A percentile compares a stretch with the other conserved stretches of the same genome.
Conservation (phyloP, 805 yeast genomes). For the Phaffomyces opuntiae region DNA sequence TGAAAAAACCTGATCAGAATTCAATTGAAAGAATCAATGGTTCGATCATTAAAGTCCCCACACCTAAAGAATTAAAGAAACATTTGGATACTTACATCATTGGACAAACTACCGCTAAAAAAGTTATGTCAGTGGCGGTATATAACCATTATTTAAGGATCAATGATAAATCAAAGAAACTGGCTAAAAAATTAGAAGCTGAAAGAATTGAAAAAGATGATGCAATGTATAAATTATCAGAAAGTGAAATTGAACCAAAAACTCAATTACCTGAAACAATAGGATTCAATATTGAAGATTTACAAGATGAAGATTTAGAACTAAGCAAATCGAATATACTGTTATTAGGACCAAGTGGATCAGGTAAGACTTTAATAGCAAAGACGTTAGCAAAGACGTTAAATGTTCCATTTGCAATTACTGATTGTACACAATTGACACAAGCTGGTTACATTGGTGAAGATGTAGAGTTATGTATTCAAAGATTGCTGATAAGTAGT, state of each 20-base stretch:
- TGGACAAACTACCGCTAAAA: constrained; percentile 51
- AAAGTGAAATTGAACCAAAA: constrained; percentile 15
- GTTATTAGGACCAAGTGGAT: constrained; percentile 54
- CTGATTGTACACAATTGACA: constrained; percentile 55
- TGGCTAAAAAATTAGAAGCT: constrained; percentile 23
- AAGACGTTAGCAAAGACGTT: constrained; percentile 44
- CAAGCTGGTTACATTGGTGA: constrained; percentile 65
- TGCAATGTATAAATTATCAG: constrained; percentile 18
- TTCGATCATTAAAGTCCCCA: constrained; percentile 30
- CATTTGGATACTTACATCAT: constrained; percentile 45
- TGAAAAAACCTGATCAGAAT: not conserved
- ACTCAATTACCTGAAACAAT: constrained; percentile 24
- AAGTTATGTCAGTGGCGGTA: constrained; percentile 54
- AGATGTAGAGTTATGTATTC: constrained; percentile 52
- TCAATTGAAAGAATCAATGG: constrained; percentile 5
- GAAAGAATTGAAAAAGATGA: constrained; percentile 25
- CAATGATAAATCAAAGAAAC: constrained; percentile 32
- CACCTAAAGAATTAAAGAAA: constrained; percentile 39
- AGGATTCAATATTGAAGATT: constrained; percentile 17
- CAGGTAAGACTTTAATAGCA: constrained; percentile 55
- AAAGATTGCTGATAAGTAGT: constrained; percentile 42
- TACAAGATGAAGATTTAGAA: constrained; percentile 34
- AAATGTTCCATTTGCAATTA: constrained; percentile 51
- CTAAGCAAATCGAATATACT: constrained; percentile 50
- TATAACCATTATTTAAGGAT: constrained; percentile 49